These are phyloP conservation scores for Elongisporangium anandrum DNA, from an alignment of 352 stramenopile species.

Conservation along the genomic window DNA sequence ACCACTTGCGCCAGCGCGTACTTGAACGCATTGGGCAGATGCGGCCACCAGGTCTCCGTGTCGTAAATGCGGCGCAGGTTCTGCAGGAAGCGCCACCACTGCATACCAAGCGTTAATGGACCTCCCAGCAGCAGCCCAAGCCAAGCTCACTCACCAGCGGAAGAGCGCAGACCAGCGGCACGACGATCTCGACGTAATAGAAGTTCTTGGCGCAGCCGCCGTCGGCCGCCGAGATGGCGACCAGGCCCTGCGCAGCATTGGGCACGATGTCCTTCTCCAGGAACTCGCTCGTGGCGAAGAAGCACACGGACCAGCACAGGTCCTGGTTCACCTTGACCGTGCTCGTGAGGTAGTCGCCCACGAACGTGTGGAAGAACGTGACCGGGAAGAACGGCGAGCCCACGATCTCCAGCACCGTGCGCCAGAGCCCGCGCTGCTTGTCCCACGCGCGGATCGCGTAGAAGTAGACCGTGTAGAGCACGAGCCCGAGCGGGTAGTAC, in stretches of 20 bases:
- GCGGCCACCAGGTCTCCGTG: slow-evolving; percentile 93
- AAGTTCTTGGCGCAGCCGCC: slow-evolving; percentile 57
- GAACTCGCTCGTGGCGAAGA: slow-evolving; percentile 94
- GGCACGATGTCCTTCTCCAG: slow-evolving; percentile 55
- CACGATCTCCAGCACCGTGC: slow-evolving; percentile 88
- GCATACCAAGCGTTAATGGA: neutral
- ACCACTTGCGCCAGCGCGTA: slow-evolving; percentile 89
- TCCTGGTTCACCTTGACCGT: slow-evolving; percentile 83
- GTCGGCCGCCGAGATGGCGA: slow-evolving; percentile 12
- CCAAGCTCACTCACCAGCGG: slow-evolving; percentile 52
- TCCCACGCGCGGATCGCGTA: slow-evolving; percentile 89
- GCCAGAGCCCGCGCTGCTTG: slow-evolving; percentile 79
- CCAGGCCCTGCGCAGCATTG: slow-evolving; percentile 7
- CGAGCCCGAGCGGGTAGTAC: slow-evolving; percentile 91
- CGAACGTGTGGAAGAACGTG: slow-evolving; percentile 94
- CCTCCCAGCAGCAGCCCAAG: neutral
- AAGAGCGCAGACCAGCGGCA: slow-evolving; percentile 93
- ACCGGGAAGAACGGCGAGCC: slow-evolving; percentile 89
- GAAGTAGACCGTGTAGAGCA: slow-evolving; percentile 92
- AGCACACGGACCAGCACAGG: slow-evolving; percentile 94
- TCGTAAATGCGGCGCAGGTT: slow-evolving; percentile 94
- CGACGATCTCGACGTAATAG: slow-evolving; percentile 93
- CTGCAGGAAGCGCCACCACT: slow-evolving; percentile 96
- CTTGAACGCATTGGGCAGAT: slow-evolving; percentile 95
- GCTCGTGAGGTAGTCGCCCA: slow-evolving; percentile 84